phyloP scores from a whole-genome alignment of 169 alveolate genomes.

The Plasmodium berghei region DNA sequence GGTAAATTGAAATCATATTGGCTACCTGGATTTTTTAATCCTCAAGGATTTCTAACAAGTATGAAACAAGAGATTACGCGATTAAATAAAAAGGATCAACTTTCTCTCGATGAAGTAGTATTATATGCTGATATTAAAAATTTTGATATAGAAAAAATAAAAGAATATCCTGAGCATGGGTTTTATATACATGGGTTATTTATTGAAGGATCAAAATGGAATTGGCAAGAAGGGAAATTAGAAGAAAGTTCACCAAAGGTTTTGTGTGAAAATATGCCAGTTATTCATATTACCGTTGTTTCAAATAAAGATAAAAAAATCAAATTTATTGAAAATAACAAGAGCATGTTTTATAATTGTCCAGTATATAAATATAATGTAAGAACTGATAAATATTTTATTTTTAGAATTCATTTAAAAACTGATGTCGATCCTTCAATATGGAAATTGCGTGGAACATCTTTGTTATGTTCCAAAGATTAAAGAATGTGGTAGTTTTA shows the following conservation, averaged over 20 bases:
- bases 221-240: conserved; percentile 91
- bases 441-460: conserved; percentile 87
- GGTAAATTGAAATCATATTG: conserved; percentile 94
- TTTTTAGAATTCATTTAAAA: conserved; percentile 92
- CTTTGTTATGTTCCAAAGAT: conserved; percentile 87
- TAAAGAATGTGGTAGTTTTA: conserved; percentile 15
- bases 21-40: conserved; percentile 96
- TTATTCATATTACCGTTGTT: conserved; percentile 92
- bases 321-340: conserved; percentile 88
- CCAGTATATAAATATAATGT: conserved; percentile 95
- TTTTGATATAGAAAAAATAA: conserved; percentile 85
- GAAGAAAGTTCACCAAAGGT: conserved; percentile 93
- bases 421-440: conserved; percentile 88
- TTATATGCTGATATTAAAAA: conserved; percentile 90
- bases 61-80: conserved; percentile 95
- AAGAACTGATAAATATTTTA: conserved; percentile 94
- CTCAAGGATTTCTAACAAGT: conserved; percentile 96
- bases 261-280: conserved; percentile 89
- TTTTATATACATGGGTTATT: conserved; percentile 94
- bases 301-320: conserved; percentile 90
- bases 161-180: conserved; percentile 90
- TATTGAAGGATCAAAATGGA: conserved; percentile 97
- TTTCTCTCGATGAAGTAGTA: conserved; percentile 96
- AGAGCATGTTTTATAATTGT: conserved; percentile 90
- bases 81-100: conserved; percentile 92